Evolutionary conservation across 306 rosid species (phyloP).

Genomic region (Cyamopsis tetragonoloba): DNA sequence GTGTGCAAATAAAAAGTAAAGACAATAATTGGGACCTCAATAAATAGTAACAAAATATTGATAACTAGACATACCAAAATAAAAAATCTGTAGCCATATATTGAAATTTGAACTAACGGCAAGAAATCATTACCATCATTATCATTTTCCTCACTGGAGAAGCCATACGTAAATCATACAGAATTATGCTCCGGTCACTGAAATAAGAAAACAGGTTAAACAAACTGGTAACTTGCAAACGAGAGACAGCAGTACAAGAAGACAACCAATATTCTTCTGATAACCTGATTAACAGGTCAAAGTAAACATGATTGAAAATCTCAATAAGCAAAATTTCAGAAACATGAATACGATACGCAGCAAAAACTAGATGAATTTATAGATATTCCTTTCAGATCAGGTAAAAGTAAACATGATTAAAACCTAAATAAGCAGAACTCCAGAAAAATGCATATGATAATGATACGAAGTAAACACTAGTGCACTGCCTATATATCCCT

Average conservation of each 20-base stretch:
- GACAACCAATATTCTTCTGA: background rate
- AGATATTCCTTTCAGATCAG: background rate
- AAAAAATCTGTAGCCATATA: background rate
- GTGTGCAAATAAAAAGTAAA: background rate
- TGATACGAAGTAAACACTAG: background rate
- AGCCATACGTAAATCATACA: slow-evolving; percentile 81
- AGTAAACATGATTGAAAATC: background rate
- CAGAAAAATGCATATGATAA: background rate
- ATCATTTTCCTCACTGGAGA: slow-evolving; percentile 59
- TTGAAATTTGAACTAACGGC: slow-evolving; percentile 1
- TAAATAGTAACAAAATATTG: background rate
- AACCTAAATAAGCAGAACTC: background rate
- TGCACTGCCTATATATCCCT: background rate
- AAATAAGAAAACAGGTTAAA: slow-evolving; percentile 22
- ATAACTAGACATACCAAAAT: slow-evolving; percentile 8
- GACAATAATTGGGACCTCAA: background rate
- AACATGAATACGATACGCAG: background rate
- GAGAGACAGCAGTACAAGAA: background rate
- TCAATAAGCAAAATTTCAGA: background rate
- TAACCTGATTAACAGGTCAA: background rate
- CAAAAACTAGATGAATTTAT: background rate
- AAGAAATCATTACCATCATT: slow-evolving; percentile 60
- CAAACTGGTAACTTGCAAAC: background rate
- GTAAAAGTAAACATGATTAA: background rate
- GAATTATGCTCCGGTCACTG: slow-evolving; percentile 82